Conservation (phyloP, 169 alveolate species). For the Plasmodium billcollinsi region DNA sequence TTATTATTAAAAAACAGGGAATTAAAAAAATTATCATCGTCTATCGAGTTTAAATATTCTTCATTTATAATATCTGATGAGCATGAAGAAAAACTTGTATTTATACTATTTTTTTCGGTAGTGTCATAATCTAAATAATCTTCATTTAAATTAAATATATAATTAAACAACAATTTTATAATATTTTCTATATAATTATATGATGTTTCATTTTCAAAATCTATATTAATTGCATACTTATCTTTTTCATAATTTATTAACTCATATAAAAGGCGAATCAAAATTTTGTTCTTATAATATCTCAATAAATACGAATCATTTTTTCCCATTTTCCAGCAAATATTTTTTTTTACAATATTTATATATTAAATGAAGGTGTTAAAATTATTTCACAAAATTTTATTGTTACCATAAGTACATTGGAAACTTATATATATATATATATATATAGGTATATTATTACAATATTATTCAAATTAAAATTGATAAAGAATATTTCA, state of each 20-base stretch:
- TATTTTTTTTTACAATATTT: not conserved
- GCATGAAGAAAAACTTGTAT: constrained; percentile 16
- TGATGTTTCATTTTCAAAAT: constrained; percentile 60
- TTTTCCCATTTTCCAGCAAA: constrained; percentile 18
- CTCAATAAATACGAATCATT: constrained; percentile 43
- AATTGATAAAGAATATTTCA: no score
- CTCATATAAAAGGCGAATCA: constrained; percentile 27
- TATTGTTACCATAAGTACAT: no score
- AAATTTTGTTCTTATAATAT: constrained; percentile 15
- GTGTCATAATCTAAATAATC: not conserved
- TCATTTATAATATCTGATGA: constrained; percentile 62
- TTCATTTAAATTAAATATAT: constrained; percentile 60
- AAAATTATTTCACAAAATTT: no score
- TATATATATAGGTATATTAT: no score
- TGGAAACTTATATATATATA: no score
- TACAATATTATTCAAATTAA: no score
- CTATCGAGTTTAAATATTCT: constrained; percentile 20
- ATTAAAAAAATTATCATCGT: constrained; percentile 6
- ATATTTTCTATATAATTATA: constrained; percentile 44
- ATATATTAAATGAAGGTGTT: no score
- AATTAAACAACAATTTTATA: constrained; percentile 43
- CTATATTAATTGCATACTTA: constrained; percentile 10
- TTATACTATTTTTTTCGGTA: not conserved
- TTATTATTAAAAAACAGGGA: not conserved
- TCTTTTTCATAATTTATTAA: constrained; percentile 59